Percentiles rank a stretch among this genome's conserved stretches.
Evolutionary conservation across 495 filamentous ascomycete genomes (phyloP).

Genomic region (Entonaema liquescens): DNA sequence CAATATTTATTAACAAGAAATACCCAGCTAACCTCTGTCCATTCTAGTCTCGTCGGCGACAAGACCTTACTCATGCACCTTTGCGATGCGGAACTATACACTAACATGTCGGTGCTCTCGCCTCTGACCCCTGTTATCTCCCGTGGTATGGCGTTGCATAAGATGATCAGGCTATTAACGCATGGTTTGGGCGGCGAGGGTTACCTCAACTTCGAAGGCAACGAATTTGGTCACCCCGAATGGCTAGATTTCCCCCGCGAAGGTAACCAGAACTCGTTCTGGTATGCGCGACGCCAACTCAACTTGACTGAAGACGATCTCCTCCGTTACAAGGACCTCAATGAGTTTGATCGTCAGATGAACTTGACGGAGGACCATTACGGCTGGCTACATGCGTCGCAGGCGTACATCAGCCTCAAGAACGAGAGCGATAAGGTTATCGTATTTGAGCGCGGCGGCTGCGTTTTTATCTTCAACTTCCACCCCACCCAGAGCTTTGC

Average conservation of each 20-base stretch:
- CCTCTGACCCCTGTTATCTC: slow-evolving; percentile 90
- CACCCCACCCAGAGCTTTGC: slow-evolving; percentile 86
- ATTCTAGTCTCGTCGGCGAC: slow-evolving; percentile 86
- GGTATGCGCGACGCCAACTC: slow-evolving; percentile 94
- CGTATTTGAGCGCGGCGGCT: slow-evolving; percentile 90
- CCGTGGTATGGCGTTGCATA: slow-evolving; percentile 90
- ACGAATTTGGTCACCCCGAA: slow-evolving; percentile 98
- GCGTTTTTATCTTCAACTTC: slow-evolving; percentile 97
- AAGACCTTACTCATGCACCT: slow-evolving; percentile 98
- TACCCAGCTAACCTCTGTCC: slow-evolving; percentile 45
- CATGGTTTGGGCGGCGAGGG: slow-evolving; percentile 96
- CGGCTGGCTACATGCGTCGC: slow-evolving; percentile 87
- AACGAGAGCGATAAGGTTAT: slow-evolving; percentile 94
- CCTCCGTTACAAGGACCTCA: slow-evolving; percentile 89
- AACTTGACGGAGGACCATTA: slow-evolving; percentile 86
- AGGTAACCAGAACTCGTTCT: slow-evolving; percentile 95
- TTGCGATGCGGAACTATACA: slow-evolving; percentile 96
- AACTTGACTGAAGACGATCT: slow-evolving; percentile 89
- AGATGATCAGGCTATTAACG: slow-evolving; percentile 94
- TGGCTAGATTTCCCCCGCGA: slow-evolving; percentile 98
- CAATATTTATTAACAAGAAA: not conserved
- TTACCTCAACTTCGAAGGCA: slow-evolving; percentile 98
- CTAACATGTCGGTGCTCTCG: slow-evolving; percentile 89
- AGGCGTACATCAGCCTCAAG: slow-evolving; percentile 94
- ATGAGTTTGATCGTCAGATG: slow-evolving; percentile 94